phyloP scores from a whole-genome alignment of 768 basidiomycete species.

The Coprinopsis cinerea region DNA sequence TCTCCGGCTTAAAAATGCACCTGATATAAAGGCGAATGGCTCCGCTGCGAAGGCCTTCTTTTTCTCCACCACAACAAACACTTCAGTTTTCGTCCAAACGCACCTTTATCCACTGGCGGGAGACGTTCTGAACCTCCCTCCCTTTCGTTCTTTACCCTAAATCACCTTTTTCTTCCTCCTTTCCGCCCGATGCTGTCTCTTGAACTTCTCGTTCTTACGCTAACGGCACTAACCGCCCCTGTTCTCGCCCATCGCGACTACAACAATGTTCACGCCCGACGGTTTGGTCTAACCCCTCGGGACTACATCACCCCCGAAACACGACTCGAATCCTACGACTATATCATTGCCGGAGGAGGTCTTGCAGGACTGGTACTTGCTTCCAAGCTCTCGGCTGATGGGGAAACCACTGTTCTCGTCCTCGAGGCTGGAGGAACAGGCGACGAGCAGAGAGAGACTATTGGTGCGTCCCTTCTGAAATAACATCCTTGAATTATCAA shows the following conservation, averaged over 20 bases:
- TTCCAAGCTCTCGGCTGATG: constrained; percentile 30
- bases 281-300: constrained; percentile 2
- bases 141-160: constrained; percentile 3
- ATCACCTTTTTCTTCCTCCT: background rate
- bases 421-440: constrained; percentile 41
- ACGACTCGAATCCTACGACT: constrained; percentile 26
- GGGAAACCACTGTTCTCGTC: constrained; percentile 29
- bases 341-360: constrained; percentile 30
- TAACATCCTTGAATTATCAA: background rate
- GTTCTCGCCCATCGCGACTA: constrained; percentile 4
- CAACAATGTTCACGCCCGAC: constrained; percentile 7
- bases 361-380: constrained; percentile 33
- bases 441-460: constrained; percentile 26
- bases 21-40: constrained; percentile 1
- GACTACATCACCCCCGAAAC: constrained; percentile 11
- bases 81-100: background rate
- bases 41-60: background rate
- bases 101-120: background rate
- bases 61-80: constrained; percentile 1
- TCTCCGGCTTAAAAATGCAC: background rate
- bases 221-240: constrained; percentile 4
- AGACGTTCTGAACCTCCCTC: background rate
- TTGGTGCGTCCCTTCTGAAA: constrained; percentile 25
- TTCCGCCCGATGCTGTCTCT: background rate
- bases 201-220: constrained; percentile 1